These are phyloP conservation scores for Malassezia vespertilionis DNA, from an alignment of 1,284 basidiomycete species.

Conservation along the genomic window DNA sequence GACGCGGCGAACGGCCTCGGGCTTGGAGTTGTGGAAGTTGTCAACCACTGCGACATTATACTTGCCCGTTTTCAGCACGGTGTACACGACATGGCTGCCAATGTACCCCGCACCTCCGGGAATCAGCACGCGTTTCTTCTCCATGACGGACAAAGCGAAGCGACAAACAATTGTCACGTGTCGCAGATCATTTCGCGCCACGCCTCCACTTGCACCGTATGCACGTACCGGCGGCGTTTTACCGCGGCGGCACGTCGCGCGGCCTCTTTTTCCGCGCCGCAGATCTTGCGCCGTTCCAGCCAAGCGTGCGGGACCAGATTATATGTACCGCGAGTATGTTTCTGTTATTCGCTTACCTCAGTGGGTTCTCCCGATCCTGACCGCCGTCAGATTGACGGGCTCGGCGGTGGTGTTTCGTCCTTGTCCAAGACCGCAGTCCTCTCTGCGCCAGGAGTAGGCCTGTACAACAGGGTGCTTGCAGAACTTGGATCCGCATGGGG, in stretches of 20 bases:
- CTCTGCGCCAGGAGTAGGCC: constrained; percentile 18
- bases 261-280: constrained; percentile 62
- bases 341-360: constrained; percentile 47
- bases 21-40: constrained; percentile 71
- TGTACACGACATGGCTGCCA: constrained; percentile 83
- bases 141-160: too few species aligned
- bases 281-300: constrained; percentile 23
- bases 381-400: constrained; percentile 62
- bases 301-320: constrained; percentile 51
- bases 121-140: constrained; percentile 40
- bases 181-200: too few species aligned
- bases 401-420: constrained; percentile 65
- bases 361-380: constrained; percentile 74
- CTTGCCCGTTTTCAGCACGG: constrained; percentile 69
- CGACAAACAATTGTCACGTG: too few species aligned
- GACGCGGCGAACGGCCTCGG: constrained; percentile 61
- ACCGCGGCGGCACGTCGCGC: constrained; percentile 65
- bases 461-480: background rate
- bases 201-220: background rate
- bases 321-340: constrained; percentile 52
- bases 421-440: constrained; percentile 70
- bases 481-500: constrained; percentile 4
- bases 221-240: constrained; percentile 22
- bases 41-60: constrained; percentile 60
- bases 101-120: constrained; percentile 47